Evolutionary conservation across 768 basidiomycete genomes (phyloP).

Genomic region (Trametes cinnabarina): DNA sequence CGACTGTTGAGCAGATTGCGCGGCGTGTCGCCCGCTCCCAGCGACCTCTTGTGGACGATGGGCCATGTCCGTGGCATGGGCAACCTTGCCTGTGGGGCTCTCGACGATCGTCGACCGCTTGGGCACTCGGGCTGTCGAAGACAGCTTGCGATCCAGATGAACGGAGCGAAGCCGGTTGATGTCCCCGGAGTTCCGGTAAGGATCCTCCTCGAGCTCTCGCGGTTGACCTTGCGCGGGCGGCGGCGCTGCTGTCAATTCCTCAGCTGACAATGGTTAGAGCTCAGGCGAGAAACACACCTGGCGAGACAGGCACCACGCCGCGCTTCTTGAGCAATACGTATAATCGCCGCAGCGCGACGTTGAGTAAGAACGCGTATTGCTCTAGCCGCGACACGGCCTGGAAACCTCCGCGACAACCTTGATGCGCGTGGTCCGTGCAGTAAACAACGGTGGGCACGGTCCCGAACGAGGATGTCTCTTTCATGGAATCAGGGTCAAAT

Average conservation of each 20-base stretch:
- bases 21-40: conserved; percentile 21
- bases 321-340: conserved; percentile 85
- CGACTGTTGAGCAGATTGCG: conserved; percentile 30
- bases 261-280: conserved; percentile 1
- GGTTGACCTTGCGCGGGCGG: conserved; percentile 28
- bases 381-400: conserved; percentile 91
- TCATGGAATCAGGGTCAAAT: conserved; percentile 68
- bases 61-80: conserved; percentile 64
- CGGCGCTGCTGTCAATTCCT: conserved; percentile 1
- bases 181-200: conserved; percentile 83
- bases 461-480: conserved; percentile 69
- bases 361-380: conserved; percentile 95
- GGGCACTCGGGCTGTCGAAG: conserved; percentile 87
- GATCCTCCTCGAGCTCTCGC: conserved; percentile 53
- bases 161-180: conserved; percentile 95
- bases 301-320: conserved; percentile 83
- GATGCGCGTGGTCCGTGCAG: conserved; percentile 75
- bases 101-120: conserved; percentile 96
- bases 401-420: conserved; percentile 71
- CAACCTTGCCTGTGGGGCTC: conserved; percentile 85
- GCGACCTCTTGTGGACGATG: conserved; percentile 32
- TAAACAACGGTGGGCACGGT: conserved; percentile 70
- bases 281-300: conserved; percentile 47
- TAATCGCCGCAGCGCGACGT: conserved; percentile 89
- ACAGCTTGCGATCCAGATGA: conserved; percentile 92